A percentile compares a stretch with the other conserved stretches of the same genome.
phyloP scores from a whole-genome alignment of 2,329 filamentous ascomycete genomes.

The Ustulina deusta region DNA sequence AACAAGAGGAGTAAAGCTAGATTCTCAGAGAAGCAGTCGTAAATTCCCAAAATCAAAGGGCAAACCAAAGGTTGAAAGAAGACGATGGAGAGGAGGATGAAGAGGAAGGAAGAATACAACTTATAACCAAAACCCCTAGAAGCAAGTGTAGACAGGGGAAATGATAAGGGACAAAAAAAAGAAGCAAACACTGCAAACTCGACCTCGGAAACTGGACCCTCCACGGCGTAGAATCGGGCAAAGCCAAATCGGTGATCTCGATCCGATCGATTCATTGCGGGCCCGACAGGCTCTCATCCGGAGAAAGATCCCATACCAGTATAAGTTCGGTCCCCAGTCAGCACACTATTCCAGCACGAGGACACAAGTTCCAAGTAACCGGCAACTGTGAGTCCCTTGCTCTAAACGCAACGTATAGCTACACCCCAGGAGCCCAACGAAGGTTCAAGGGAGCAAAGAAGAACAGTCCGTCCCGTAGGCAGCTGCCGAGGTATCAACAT shows the following conservation, averaged over 20 bases:
- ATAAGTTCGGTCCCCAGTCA: slow-evolving; percentile 4
- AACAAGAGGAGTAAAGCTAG: not conserved
- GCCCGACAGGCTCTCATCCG: slow-evolving; percentile 10
- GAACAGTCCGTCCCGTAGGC: slow-evolving; percentile 5
- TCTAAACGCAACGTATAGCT: not conserved
- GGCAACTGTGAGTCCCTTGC: slow-evolving; percentile 1
- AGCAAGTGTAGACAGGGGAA: too few relatives aligned
- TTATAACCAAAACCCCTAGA: not conserved
- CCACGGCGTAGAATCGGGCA: slow-evolving; percentile 7
- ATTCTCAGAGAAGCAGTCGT: not conserved
- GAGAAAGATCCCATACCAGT: slow-evolving; percentile 9
- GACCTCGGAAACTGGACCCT: not conserved
- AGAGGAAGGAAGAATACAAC: not conserved
- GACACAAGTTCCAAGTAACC: slow-evolving; percentile 8
- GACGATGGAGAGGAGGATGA: not conserved
- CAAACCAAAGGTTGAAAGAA: not conserved
- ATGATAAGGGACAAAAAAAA: slow-evolving; percentile 1
- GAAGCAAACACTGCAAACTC: slow-evolving; percentile 10
- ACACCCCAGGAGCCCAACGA: not conserved
- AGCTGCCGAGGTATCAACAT: slow-evolving; percentile 8
- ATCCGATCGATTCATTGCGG: slow-evolving; percentile 1
- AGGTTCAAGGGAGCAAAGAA: not conserved
- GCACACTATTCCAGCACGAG: slow-evolving; percentile 7
- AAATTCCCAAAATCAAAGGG: not conserved
- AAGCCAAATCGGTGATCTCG: slow-evolving; percentile 9